Base-by-base conservation (phyloP, 2,329 filamentous ascomycete species). In the Colletotrichum sp. region DNA sequence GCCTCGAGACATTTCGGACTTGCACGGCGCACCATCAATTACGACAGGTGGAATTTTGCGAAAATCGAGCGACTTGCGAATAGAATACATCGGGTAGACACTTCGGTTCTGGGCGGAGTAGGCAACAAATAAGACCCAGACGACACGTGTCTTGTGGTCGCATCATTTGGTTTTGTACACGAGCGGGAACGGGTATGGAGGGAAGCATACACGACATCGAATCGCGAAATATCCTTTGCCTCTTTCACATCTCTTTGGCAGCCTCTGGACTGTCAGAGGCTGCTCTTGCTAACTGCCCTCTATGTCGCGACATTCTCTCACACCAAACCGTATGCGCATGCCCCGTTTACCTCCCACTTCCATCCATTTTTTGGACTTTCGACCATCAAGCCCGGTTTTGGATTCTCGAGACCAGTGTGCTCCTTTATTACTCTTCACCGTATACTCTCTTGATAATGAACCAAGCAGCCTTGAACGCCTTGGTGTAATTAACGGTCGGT, bases 151-250 rank as follows among this genome's bases (percentile, higher is more conserved):
- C 68, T 39, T 32, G 34, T 10, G 72, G 63, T 68, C 70, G 59
- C 15, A 49, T 52, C 69, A 52, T 66, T 39, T 55, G 39, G 36
- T 34, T 63, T 63, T 75, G 68, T 72, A 75, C 26, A 67, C 63
- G 68, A 68, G 69, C 39, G 39, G 71, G 63, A 60, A 60, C 16
- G 66, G 71, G 32, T 30, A 15, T 32, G 15, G 39, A 26, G 36
- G 36, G 21, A 63, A 72, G 39, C 63, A 76, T 68, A 76, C 55
- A 76, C 69, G 73, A 64, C 55, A 63, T 52, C 44, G 44, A 73
- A 76, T 76, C 55, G 55, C 73, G 69, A 73, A 75, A 68, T 21
- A 68, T 68, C 39, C 69, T 68, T 59, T 55, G 26, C 49, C 49
- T 72, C 49, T 72, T 49, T 26, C 24, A n/a, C 13, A 24, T 64